Evolutionary conservation across 768 basidiomycete genomes (phyloP).

Genomic region (Lactifluus subvellereus): DNA sequence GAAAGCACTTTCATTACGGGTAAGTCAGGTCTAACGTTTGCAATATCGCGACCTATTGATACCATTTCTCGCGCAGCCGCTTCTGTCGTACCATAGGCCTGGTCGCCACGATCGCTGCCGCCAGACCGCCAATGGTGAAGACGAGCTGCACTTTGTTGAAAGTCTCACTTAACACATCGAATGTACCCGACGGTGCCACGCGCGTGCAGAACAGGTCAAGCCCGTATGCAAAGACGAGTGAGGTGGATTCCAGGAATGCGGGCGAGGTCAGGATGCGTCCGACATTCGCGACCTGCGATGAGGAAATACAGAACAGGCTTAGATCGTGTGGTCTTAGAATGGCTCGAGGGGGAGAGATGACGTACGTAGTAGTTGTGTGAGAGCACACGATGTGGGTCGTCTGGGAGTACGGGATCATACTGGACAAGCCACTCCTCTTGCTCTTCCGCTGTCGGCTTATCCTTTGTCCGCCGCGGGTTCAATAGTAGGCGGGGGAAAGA

Average conservation of each 20-base stretch:
- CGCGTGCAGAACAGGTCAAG: slow-evolving; percentile 87
- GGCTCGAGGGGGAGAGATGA: background rate
- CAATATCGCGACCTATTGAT: slow-evolving; percentile 34
- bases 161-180: slow-evolving; percentile 84
- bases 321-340: background rate
- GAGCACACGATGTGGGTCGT: slow-evolving; percentile 55
- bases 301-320: background rate
- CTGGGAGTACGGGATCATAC: slow-evolving; percentile 74
- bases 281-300: slow-evolving; percentile 60
- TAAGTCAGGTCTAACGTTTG: too few relatives aligned
- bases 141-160: slow-evolving; percentile 94
- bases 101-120: slow-evolving; percentile 69
- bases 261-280: slow-evolving; percentile 70
- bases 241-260: slow-evolving; percentile 86
- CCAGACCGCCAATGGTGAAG: slow-evolving; percentile 68
- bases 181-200: slow-evolving; percentile 80
- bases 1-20: too few relatives aligned
- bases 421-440: slow-evolving; percentile 80
- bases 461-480: slow-evolving; percentile 77
- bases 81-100: slow-evolving; percentile 77
- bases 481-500: slow-evolving; percentile 67
- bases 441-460: slow-evolving; percentile 71
- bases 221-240: slow-evolving; percentile 79
- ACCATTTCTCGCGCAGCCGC: slow-evolving; percentile 66
- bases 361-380: slow-evolving; percentile 53